Conservation (phyloP, 2,329 filamentous ascomycete species). For the Fusarium bactridioides region DNA sequence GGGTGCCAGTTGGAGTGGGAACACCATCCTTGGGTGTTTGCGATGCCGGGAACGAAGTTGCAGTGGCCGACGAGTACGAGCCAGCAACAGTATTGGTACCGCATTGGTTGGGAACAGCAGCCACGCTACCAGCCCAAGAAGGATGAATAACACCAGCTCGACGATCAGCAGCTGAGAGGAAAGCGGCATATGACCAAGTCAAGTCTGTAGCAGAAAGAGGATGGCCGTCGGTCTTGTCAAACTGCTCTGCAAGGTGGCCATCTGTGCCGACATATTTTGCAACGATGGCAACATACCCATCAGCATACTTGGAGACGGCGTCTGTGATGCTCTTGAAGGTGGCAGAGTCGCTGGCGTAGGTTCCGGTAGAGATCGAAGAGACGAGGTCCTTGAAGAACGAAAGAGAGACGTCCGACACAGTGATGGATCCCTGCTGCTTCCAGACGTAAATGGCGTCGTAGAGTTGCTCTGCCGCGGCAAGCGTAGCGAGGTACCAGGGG, state of each 20-base stretch:
- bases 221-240: conserved; percentile 58
- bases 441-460: conserved; percentile 80
- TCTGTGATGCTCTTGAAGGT: conserved; percentile 64
- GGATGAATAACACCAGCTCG: conserved; percentile 63
- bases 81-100: conserved; percentile 55
- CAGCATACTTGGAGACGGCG: conserved; percentile 66
- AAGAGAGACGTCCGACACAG: conserved; percentile 70
- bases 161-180: conserved; percentile 69
- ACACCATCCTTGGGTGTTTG: conserved; percentile 54
- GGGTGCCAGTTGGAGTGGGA: conserved; percentile 43
- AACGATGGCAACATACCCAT: conserved; percentile 69
- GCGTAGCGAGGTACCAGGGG: conserved; percentile 81
- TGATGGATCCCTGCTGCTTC: conserved; percentile 68
- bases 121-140: conserved; percentile 61
- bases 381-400: conserved; percentile 75
- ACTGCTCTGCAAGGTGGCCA: conserved; percentile 75
- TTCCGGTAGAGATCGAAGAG: conserved; percentile 66
- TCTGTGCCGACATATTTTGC: conserved; percentile 67
- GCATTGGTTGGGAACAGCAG: conserved; percentile 60
- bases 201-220: conserved; percentile 72
- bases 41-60: conserved; percentile 57
- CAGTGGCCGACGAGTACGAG: conserved; percentile 59
- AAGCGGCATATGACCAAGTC: conserved; percentile 78
- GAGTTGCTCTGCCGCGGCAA: conserved; percentile 81
- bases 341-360: conserved; percentile 59